Base-by-base conservation (phyloP, 2,329 filamentous ascomycete species). In the Aspergillus quadrilineatus region DNA sequence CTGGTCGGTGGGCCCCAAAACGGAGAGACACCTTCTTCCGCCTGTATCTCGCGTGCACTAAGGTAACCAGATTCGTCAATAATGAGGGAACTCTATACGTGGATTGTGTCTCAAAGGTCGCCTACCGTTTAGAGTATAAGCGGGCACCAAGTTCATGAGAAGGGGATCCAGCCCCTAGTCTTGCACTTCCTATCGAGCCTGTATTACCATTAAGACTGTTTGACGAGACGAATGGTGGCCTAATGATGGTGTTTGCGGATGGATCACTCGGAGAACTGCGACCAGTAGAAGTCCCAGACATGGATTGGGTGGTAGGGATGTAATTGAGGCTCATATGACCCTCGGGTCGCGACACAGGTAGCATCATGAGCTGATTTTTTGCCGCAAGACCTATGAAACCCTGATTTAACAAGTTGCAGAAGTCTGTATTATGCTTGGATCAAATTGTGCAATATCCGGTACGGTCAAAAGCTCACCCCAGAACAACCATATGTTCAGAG, bases 1-100 rank as follows among this genome's bases (percentile, higher is more conserved):
- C 93, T 97, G 55, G 93, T 96, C 48, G 94, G 93, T 63, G 94
- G 93, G 9, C 94, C 92, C 94, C 94, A 97, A 43, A 89, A 88
- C 84, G 82, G 69, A 81, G 87, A 71, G 80, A 96, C 82, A 50
- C 92, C 92, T 82, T 97, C 93, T 78, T 97, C 92, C 53, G 92
- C 92, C 79, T 97, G 93, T 60, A 97, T 97, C 76, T 99, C 94
- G 73, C 94, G 85, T 64, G 94, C 92, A 71, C 93, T 96, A 52
- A 26, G 47, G 49, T 37, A 44, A 55, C 17, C 15, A n/a, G 17
- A 47, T 37, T 8, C 7, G 59, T 64, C 55, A 61, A 59, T 52
- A 39, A 44, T 53, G 10, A 5, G 26, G 5, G 32, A 10, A 10
- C 28, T 10, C 12, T 29, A 26, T 10, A 22, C 12, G 15, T 41